Percentiles rank a stretch among this genome's conserved stretches.
Conservation (phyloP, 129 eudicot genomes). For the Pulicaria dysenterica region DNA sequence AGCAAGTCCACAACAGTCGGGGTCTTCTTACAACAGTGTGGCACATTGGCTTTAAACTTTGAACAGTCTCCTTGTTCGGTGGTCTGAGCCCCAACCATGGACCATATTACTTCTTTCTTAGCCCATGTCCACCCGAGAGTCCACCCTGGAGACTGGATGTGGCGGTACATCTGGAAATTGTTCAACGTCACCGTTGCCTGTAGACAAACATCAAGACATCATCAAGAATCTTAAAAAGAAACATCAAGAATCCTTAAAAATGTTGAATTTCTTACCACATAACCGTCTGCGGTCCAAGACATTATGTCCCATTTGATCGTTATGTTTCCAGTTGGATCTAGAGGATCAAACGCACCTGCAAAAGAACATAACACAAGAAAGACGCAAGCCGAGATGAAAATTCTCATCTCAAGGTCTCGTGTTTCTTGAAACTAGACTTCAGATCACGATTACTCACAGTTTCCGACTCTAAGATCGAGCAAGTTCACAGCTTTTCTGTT, state of each 20-base stretch:
- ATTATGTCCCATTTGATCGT: conserved; percentile 86
- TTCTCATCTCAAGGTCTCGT: conserved; percentile 37
- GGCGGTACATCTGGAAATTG: conserved; percentile 91
- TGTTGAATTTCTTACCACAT: conserved; percentile 48
- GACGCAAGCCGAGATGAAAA: conserved; percentile 31
- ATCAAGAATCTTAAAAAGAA: neutral
- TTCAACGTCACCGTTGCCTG: conserved; percentile 80
- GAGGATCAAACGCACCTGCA: conserved; percentile 85
- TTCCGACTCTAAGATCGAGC: conserved; percentile 4
- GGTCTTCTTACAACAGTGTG: conserved; percentile 87
- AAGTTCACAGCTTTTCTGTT: conserved; percentile 27
- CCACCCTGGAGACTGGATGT: conserved; percentile 88
- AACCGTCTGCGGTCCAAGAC: conserved; percentile 83
- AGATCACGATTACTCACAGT: neutral
- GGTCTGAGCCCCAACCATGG: conserved; percentile 85
- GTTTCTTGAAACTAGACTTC: conserved; percentile 26
- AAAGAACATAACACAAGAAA: conserved; percentile 46
- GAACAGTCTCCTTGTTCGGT: conserved; percentile 98
- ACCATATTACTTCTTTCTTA: conserved; percentile 89
- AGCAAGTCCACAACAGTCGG: conserved; percentile 83
- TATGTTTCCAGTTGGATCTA: conserved; percentile 83
- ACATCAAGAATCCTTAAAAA: too few species aligned
- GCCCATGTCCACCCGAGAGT: conserved; percentile 99
- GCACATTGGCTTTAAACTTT: conserved; percentile 86
- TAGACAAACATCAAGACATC: neutral